Percentiles rank a stretch among this genome's conserved stretches.
phyloP scores from a whole-genome alignment of 352 stramenopile genomes.

The Phytopythium kandeliae region DNA sequence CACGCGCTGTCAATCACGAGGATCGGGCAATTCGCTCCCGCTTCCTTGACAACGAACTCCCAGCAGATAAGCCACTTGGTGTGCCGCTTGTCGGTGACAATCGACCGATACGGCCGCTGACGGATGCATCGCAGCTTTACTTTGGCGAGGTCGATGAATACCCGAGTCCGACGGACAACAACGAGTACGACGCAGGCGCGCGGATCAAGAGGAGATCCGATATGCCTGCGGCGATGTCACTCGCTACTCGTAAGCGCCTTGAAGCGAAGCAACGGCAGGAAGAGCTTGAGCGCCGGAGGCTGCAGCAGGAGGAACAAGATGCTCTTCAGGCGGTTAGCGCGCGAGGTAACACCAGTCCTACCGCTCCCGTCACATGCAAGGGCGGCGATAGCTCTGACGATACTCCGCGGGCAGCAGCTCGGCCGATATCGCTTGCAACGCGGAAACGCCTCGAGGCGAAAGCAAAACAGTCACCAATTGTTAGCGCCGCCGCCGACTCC shows the following conservation, averaged over 20 bases:
- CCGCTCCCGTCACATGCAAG: neutral
- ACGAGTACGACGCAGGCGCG: constrained; percentile 11
- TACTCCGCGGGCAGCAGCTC: neutral
- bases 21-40: constrained; percentile 34
- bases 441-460: constrained; percentile 67
- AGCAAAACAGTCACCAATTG: constrained; percentile 18
- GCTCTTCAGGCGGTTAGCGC: too few relatives aligned
- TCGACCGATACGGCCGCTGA: constrained; percentile 32
- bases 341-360: neutral
- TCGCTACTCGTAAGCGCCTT: constrained; percentile 39
- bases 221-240: constrained; percentile 1
- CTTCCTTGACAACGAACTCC: constrained; percentile 11
- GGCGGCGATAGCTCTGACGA: neutral
- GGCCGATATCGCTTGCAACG: constrained; percentile 18
- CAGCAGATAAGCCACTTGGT: neutral
- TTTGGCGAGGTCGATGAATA: constrained; percentile 3
- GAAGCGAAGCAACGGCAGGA: constrained; percentile 40
- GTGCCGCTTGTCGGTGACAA: constrained; percentile 12
- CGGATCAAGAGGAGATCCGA: constrained; percentile 4
- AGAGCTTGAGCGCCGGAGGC: constrained; percentile 6
- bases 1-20: constrained; percentile 15
- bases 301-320: constrained; percentile 6
- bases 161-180: constrained; percentile 11
- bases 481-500: too few relatives aligned
- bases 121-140: neutral